A percentile compares a stretch with the other conserved stretches of the same genome.
These are phyloP conservation scores for Peterozyma toletana DNA, from an alignment of 805 yeast genomes.

Conservation along the genomic window DNA sequence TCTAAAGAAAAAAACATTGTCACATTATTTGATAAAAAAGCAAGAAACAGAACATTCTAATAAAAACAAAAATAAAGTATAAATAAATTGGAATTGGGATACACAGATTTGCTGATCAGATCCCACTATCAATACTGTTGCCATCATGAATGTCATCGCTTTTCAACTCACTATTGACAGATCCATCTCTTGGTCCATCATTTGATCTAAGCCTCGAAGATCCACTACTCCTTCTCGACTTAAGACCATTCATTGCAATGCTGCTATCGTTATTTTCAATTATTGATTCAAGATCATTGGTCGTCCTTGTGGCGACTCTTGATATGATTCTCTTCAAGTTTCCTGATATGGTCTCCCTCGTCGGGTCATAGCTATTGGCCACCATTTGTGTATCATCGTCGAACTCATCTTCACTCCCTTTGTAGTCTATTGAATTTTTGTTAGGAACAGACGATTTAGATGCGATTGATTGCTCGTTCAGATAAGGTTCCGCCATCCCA, in stretches of 20 bases:
- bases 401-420: constrained; percentile 23
- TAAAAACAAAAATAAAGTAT: too few relatives aligned
- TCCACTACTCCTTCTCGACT: too few relatives aligned
- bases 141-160: background rate
- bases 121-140: constrained; percentile 3
- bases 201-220: too few relatives aligned
- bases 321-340: constrained; percentile 17
- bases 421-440: constrained; percentile 20
- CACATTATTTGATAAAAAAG: too few relatives aligned
- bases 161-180: background rate
- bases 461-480: constrained; percentile 53
- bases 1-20: too few relatives aligned
- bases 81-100: too few relatives aligned
- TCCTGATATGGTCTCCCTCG: constrained; percentile 16
- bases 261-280: background rate
- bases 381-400: constrained; percentile 12
- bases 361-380: constrained; percentile 17
- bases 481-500: constrained; percentile 67
- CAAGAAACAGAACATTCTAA: too few relatives aligned
- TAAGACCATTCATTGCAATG: too few relatives aligned
- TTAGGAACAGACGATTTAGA: constrained; percentile 15
- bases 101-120: too few relatives aligned
- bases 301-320: constrained; percentile 12
- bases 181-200: background rate
- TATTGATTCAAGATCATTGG: constrained; percentile 16